A percentile compares a stretch with the other conserved stretches of the same genome.
Conservation (phyloP, 2,329 filamentous ascomycete genomes). For the Aspergillus sp. region DNA sequence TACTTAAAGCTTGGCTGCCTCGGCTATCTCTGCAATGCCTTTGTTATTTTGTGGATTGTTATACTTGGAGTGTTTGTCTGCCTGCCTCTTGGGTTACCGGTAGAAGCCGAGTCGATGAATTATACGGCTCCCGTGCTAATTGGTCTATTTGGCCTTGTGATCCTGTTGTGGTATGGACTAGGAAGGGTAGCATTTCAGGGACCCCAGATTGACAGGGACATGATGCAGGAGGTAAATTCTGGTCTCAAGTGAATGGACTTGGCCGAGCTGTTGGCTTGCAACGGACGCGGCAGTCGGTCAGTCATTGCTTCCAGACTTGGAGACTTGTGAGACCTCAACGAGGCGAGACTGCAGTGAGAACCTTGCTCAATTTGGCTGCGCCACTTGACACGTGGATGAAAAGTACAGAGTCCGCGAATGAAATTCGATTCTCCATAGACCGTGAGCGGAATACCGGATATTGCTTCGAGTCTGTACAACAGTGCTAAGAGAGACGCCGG, state of each 20-base stretch:
- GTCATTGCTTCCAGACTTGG: too few species aligned
- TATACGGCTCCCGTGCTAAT: conserved; percentile 4
- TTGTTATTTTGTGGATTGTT: conserved; percentile 47
- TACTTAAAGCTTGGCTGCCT: conserved; percentile 27
- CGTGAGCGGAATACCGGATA: too few species aligned
- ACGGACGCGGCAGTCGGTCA: too few species aligned
- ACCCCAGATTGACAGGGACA: background rate
- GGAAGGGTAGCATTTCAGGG: background rate
- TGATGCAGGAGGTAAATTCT: background rate
- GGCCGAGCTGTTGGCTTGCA: background rate
- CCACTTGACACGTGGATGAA: background rate
- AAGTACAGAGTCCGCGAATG: too few species aligned
- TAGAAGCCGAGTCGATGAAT: conserved; percentile 3
- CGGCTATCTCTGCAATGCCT: conserved; percentile 41
- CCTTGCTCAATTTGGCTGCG: background rate
- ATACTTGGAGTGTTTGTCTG: conserved; percentile 50
- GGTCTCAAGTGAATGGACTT: background rate
- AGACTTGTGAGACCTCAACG: background rate
- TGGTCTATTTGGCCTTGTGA: conserved; percentile 23
- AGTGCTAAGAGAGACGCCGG: too few species aligned
- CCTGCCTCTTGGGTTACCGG: conserved; percentile 45
- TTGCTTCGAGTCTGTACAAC: too few species aligned
- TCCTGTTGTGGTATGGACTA: background rate
- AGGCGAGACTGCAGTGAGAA: background rate
- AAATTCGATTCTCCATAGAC: too few species aligned